phyloP scores from a whole-genome alignment of 768 basidiomycete genomes.

The Suillus plorans region DNA sequence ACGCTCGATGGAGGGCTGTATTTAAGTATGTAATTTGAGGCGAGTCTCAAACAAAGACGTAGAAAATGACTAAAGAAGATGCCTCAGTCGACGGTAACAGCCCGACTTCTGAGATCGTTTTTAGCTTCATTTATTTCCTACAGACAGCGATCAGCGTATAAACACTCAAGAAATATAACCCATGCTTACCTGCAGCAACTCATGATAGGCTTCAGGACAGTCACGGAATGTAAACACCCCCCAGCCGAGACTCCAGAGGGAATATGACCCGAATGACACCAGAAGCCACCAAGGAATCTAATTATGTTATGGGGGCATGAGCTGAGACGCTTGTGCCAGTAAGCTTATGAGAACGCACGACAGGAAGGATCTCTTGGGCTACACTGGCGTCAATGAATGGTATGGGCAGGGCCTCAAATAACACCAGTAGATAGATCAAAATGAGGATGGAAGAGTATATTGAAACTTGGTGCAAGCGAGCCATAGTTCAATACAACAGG shows the following conservation, averaged over 20 bases:
- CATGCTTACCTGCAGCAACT: slow-evolving; percentile 57
- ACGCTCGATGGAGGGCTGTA: background rate
- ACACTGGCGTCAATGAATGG: slow-evolving; percentile 50
- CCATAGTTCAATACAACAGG: slow-evolving; percentile 40
- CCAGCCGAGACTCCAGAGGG: slow-evolving; percentile 73
- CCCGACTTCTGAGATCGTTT: slow-evolving; percentile 55
- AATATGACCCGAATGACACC: slow-evolving; percentile 77
- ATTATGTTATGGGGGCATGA: background rate
- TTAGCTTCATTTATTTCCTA: slow-evolving; percentile 64
- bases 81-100: slow-evolving; percentile 58
- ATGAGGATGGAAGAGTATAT: slow-evolving; percentile 41
- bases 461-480: slow-evolving; percentile 58
- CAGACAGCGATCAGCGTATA: background rate
- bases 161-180: background rate
- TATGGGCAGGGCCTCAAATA: slow-evolving; percentile 54
- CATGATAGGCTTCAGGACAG: slow-evolving; percentile 77
- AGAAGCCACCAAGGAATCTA: slow-evolving; percentile 85
- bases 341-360: slow-evolving; percentile 43
- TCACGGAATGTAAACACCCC: slow-evolving; percentile 73
- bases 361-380: slow-evolving; percentile 53
- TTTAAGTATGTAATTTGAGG: background rate
- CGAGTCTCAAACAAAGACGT: background rate
- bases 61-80: background rate
- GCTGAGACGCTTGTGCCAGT: background rate
- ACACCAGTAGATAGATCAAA: slow-evolving; percentile 53